Evolutionary conservation across 2,329 filamentous ascomycete species (phyloP), one percentile per base, ranked within the genome.

Genomic region (Fusarium sp.): DNA sequence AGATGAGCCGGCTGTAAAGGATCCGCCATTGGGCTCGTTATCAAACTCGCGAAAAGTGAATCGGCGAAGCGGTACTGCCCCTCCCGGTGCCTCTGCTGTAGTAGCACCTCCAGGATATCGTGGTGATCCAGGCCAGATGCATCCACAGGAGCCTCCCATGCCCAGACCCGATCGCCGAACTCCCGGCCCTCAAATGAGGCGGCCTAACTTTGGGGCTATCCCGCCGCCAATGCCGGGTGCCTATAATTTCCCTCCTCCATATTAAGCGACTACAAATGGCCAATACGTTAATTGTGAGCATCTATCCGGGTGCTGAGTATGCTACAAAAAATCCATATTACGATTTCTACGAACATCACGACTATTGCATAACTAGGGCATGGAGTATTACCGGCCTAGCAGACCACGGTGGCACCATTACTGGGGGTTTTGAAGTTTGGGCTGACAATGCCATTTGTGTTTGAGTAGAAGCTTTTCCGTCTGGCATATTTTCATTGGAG

Each of bases 21-120:
- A 91, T 65, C 90, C 90, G 38, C 90, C 90, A 7, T 81, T 92
- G 70, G 89, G 87, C 74, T 87, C 87, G 63, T 82, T 89, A 65
- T 84, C 80, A 68, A 85, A 85, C 65, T 82, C 84, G 38, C 84
- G 87, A 58, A 89, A 88, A 79, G 80, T 81, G 41, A 80, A 79
- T 54, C 84, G 87, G 41, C 85, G 87, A 62, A 78, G 67, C 51
- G 78, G 74, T 17, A 80, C 85, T 31, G 82, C 82, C n/a, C 81
- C 66, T 81, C 83, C 59, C 38, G 68, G 63, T 33, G 28, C 45
- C 33, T 63, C 75, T n/a, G 74, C 73, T 17, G 73, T 75, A 49
- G 70, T 80, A 51, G 75, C 73, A 44, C 71, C 79, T 17, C 74
- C 75, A n/a, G 70, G 66, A 47, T 79, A 75, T 45, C 74, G 75